phyloP scores from a whole-genome alignment of 768 basidiomycete species.

The Baorangia bicolor region DNA sequence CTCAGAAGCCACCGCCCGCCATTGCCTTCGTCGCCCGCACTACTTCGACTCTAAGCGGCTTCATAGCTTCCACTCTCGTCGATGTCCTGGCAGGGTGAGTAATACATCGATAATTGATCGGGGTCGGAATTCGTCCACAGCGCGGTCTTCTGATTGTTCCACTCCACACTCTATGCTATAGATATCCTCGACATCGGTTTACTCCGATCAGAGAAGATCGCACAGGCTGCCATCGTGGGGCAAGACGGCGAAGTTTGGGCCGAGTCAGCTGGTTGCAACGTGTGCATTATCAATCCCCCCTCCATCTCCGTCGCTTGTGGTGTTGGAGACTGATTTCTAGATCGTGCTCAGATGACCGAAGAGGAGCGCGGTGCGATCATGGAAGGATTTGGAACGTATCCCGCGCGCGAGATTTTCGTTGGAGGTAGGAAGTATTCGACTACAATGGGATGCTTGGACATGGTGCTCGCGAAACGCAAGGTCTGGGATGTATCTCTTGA shows the following conservation, averaged over 20 bases:
- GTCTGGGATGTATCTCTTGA: background rate
- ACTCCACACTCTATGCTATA: slow-evolving; percentile 29
- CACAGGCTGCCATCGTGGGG: slow-evolving; percentile 57
- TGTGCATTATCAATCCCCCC: slow-evolving; percentile 14
- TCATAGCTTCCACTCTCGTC: background rate
- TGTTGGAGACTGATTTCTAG: background rate
- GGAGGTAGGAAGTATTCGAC: slow-evolving; percentile 24
- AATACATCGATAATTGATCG: background rate
- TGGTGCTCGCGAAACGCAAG: slow-evolving; percentile 26
- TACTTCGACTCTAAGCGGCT: background rate
- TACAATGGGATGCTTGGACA: slow-evolving; percentile 28
- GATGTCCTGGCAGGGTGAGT: slow-evolving; percentile 32
- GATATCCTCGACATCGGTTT: slow-evolving; percentile 84
- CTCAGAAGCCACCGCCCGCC: background rate
- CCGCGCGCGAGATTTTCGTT: slow-evolving; percentile 22
- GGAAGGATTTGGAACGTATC: slow-evolving; percentile 20
- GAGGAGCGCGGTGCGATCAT: slow-evolving; percentile 20
- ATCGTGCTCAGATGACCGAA: slow-evolving; percentile 19
- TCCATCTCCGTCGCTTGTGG: background rate
- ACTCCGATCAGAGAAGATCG: slow-evolving; percentile 69
- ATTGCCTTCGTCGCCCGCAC: background rate
- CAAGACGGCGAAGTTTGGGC: slow-evolving; percentile 33
- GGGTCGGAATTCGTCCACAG: background rate
- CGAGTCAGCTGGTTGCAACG: slow-evolving; percentile 26
- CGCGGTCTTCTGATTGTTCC: background rate